Evolutionary conservation across 495 filamentous ascomycete species (phyloP), one percentile per base, ranked within the genome.

Genomic region (Penicillium coffeae): DNA sequence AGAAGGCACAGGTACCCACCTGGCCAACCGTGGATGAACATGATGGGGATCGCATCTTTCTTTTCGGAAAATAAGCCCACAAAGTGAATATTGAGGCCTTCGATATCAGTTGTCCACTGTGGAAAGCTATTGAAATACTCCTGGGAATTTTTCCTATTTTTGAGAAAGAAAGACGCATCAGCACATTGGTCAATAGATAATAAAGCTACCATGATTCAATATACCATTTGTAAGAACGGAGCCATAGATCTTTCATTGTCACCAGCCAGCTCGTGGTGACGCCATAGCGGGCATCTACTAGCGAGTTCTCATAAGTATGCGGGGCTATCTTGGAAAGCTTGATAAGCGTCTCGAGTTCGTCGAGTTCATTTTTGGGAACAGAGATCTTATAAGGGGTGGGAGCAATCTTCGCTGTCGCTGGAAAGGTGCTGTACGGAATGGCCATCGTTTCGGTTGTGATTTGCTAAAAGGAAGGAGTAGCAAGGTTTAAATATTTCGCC

Each of bases 21-120:
- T 30, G 82, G 82, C 81, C 80, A 84, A 21, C 81, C 82, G 53
- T 84, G 81, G 15, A 82, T 55, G 19, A 87, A 64, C 13, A 82
- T 33, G 10, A 87, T 53, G 0, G 86, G 85, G 14, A 83, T 64
- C 3, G 84, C 86, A 65, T 83, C 74, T 13, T 61, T 42, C 27
- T 74, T 77, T 49, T 73, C 56, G 0, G 82, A 86, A 53, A 86
- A 84, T 0, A 87, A 58, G 0, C 72, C 85, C 0, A 78, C 68
- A 47, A 87, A 88, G 52, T 87, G 84, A 6, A 88, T 69, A 1
- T 64, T 59, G 20, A 77, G 59, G 18, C 73, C 69, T 33, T 74
- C 66, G 19, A 88, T 64, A 2, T 64, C 54, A 8, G 71, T 66
- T 0, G 56, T 80, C 66, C 75, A 88, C 50, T 89, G 79, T 2